Conservation (phyloP, 306 rosid species). For the Fragaria ananassa region DNA sequence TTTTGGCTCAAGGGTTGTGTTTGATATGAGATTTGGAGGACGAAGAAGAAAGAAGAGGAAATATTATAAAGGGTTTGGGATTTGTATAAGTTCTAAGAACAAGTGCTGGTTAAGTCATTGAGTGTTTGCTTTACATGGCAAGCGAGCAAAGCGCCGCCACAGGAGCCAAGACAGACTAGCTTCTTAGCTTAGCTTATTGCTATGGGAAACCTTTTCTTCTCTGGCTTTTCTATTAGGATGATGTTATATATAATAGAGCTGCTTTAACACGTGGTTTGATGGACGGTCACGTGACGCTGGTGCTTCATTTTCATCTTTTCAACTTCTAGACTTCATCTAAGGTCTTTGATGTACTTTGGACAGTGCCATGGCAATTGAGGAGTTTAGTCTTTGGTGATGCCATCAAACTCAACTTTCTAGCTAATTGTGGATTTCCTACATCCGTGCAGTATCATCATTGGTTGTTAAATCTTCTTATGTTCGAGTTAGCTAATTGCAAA, state of each 20-base stretch:
- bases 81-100: slow-evolving; percentile 20
- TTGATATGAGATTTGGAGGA: neutral
- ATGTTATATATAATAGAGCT: slow-evolving; percentile 4
- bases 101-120: slow-evolving; percentile 19
- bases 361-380: neutral
- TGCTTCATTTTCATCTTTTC: slow-evolving; percentile 16
- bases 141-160: slow-evolving; percentile 44
- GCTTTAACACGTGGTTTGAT: slow-evolving; percentile 43
- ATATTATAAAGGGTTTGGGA: slow-evolving; percentile 3
- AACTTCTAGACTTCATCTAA: neutral
- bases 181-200: neutral
- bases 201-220: neutral
- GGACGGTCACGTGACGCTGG: slow-evolving; percentile 49
- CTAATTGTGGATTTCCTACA: neutral
- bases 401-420: neutral
- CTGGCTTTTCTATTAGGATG: neutral
- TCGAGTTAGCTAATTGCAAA: neutral
- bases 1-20: neutral
- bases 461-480: neutral
- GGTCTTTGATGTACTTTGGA: neutral
- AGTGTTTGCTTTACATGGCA: slow-evolving; percentile 21
- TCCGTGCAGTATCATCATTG: neutral
- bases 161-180: slow-evolving; percentile 20
- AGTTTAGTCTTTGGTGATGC: neutral
- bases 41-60: neutral